Evolutionary conservation across 768 basidiomycete species (phyloP), one percentile per base, ranked within the genome.

Genomic region (Bullera alba): DNA sequence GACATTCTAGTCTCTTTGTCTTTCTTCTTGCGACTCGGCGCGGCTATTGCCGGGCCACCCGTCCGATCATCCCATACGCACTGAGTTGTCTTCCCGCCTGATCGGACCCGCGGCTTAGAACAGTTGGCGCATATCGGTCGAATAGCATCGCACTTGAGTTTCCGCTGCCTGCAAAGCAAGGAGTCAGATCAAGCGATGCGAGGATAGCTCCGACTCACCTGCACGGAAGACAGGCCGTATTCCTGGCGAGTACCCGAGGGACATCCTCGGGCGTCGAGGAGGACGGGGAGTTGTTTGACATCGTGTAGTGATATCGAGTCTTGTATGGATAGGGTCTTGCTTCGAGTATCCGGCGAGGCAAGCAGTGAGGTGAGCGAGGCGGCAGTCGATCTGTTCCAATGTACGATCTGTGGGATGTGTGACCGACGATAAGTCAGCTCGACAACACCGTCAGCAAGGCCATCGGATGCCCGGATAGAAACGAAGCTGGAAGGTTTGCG

Each of bases 11-110:
- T 43, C n/a, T 17, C 39, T 41, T 30, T 28, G 21, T 44, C 30
- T 21, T 29, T 37, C 25, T 48, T 22, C 37, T 21, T 48, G 39
- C 15, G 39, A 38, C 28, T 46, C 56, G 27, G 46, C 30, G 42
- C 59, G 30, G 21, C 54, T 51, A 50, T 37, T 4, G 43, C 55
- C 30, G 45, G 48, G 1, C 52, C 43, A 23, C 58, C 57, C 37
- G 57, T 63, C 16, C 36, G 37, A 17, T 57, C 58, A 41, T 67
- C 65, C 65, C 65, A 67, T 16, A 60, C 60, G 50, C 65, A 67
- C 17, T 39, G 12, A 10, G 37, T 21, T 10, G 7, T 10, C 12
- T 21, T 21, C 46, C 14, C 17, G 58, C 60, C 1, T n/a, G 49
- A 46, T 19, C 60, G 35, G 19, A 54, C 36, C 22, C 58, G 36